phyloP scores from a whole-genome alignment of 495 filamentous ascomycete genomes.

The Trichoderma erinaceum region DNA sequence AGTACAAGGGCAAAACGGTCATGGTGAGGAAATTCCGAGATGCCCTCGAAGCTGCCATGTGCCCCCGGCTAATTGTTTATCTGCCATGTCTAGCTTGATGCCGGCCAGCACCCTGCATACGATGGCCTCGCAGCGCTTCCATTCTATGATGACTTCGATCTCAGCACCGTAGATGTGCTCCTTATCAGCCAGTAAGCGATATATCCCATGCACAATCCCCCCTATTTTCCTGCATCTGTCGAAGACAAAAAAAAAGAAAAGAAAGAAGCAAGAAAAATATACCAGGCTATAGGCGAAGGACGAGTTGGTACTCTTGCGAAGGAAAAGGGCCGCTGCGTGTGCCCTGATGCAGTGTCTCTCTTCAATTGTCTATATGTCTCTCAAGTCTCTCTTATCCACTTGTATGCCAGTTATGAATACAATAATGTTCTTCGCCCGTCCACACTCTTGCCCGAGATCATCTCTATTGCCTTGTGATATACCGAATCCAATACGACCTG shows the following conservation, averaged over 20 bases:
- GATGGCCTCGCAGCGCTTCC: conserved; percentile 89
- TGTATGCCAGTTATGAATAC: conserved; percentile 17
- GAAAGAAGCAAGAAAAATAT: too few relatives aligned
- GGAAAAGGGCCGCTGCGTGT: background rate
- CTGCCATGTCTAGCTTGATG: conserved; percentile 64
- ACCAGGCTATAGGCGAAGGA: conserved; percentile 8
- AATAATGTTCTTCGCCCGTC: conserved; percentile 8
- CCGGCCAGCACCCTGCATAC: conserved; percentile 94
- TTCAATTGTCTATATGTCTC: conserved; percentile 8
- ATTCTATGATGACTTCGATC: conserved; percentile 97
- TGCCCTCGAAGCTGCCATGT: background rate
- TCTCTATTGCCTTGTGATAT: background rate
- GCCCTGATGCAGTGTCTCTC: conserved; percentile 9
- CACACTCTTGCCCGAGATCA: conserved; percentile 6
- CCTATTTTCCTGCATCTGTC: background rate
- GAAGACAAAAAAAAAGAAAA: background rate
- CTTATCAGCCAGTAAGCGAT: conserved; percentile 91
- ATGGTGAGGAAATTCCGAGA: conserved; percentile 60
- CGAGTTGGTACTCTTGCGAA: conserved; percentile 6
- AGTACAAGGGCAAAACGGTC: conserved; percentile 98
- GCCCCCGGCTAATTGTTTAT: background rate
- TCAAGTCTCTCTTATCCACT: conserved; percentile 3
- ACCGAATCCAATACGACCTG: conserved; percentile 3
- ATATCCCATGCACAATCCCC: conserved; percentile 18
- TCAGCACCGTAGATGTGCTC: conserved; percentile 94